These are phyloP conservation scores for Metarhizium brunneum DNA, from an alignment of 2,329 filamentous ascomycete species.

Conservation along the genomic window DNA sequence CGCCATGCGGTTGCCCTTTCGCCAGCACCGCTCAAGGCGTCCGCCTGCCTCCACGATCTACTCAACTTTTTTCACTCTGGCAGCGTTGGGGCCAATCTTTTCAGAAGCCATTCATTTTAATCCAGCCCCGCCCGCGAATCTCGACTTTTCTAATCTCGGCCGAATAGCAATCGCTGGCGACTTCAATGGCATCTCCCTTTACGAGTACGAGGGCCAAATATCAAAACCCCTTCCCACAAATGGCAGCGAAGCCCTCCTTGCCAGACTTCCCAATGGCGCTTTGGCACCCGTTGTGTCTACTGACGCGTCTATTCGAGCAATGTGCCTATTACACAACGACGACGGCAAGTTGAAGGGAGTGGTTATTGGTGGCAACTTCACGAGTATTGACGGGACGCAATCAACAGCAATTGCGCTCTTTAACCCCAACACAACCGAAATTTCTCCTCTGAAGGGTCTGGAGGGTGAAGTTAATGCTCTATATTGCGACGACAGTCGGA, in stretches of 20 bases:
- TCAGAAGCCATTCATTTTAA: conserved; percentile 48
- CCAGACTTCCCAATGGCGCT: conserved; percentile 75
- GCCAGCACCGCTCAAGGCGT: conserved; percentile 32
- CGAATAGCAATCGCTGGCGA: conserved; percentile 79
- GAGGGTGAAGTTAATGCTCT: conserved; percentile 75
- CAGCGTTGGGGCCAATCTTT: conserved; percentile 30
- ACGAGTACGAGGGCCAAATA: conserved; percentile 73
- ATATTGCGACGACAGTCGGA: conserved; percentile 67
- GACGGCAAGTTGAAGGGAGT: conserved; percentile 64
- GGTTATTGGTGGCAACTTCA: conserved; percentile 91
- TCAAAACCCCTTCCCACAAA: conserved; percentile 59
- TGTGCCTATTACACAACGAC: conserved; percentile 68
- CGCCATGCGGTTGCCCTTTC: conserved; percentile 40
- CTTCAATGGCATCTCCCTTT: conserved; percentile 86
- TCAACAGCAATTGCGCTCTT: conserved; percentile 75
- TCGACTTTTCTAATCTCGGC: conserved; percentile 72
- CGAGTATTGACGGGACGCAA: conserved; percentile 67
- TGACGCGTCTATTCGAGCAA: conserved; percentile 76
- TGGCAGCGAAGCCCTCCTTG: conserved; percentile 72
- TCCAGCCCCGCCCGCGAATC: conserved; percentile 55
- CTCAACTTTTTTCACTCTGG: conserved; percentile 28
- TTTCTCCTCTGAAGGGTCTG: conserved; percentile 72
- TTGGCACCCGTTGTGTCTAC: conserved; percentile 66
- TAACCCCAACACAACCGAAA: conserved; percentile 58
- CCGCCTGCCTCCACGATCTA: conserved; percentile 18